Conservation (phyloP, 176 grass and related monocot species). For the Microstegium vimineum region DNA sequence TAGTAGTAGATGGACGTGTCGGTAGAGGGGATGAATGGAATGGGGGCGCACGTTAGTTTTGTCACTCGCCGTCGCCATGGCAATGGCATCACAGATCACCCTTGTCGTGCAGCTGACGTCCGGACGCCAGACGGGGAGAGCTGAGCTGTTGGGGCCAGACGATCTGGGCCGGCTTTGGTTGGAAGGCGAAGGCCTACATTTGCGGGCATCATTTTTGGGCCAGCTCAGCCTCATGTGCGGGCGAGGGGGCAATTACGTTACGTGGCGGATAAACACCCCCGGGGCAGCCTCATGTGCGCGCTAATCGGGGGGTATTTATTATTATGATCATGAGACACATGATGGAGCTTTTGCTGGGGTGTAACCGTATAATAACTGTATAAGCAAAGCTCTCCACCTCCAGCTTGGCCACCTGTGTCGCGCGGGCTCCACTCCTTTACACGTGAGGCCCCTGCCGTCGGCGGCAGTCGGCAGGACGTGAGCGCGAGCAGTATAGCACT, state of each 20-base stretch:
- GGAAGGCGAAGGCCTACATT: constrained; percentile 1
- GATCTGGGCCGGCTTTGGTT: background rate
- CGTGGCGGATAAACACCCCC: background rate
- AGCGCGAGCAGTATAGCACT: too few relatives aligned
- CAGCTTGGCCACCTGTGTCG: too few relatives aligned
- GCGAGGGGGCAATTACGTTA: constrained; percentile 25
- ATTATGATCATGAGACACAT: background rate
- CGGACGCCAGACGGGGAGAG: background rate
- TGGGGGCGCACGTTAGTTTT: background rate
- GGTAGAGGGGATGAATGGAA: background rate
- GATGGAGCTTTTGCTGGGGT: background rate
- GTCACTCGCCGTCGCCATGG: background rate
- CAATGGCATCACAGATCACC: background rate
- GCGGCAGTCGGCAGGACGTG: too few relatives aligned
- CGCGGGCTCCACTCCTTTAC: too few relatives aligned
- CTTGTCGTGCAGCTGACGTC: background rate
- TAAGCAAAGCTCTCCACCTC: too few relatives aligned
- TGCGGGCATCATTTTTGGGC: constrained; percentile 15
- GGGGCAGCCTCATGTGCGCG: constrained; percentile 17
- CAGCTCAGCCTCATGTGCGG: constrained; percentile 28
- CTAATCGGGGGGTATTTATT: constrained; percentile 21
- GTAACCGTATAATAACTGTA: background rate
- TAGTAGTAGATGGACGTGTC: too few relatives aligned
- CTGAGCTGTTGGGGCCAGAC: background rate
- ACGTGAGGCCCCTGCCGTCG: too few relatives aligned